phyloP scores from a whole-genome alignment of 1,284 basidiomycete species.

The Hypsizygus ulmarius region DNA sequence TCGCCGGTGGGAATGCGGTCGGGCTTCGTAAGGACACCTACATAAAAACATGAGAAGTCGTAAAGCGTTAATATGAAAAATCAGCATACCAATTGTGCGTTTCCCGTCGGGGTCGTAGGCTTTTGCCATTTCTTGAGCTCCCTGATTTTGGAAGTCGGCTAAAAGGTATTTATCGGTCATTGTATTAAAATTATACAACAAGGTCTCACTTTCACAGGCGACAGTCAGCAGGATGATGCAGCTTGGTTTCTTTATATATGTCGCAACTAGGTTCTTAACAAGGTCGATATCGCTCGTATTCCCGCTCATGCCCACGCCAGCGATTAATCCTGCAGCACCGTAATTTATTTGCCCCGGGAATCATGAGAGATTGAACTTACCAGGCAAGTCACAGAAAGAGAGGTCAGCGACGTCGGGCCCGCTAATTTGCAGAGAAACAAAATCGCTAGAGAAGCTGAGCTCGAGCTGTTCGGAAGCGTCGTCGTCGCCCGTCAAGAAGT shows the following conservation, averaged over 20 bases:
- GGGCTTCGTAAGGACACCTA: constrained; percentile 81
- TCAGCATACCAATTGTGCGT: constrained; percentile 62
- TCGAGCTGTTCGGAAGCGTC: constrained; percentile 25
- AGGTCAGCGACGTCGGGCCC: constrained; percentile 69
- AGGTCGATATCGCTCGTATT: constrained; percentile 57
- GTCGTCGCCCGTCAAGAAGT: constrained; percentile 40
- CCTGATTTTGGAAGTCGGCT: constrained; percentile 80
- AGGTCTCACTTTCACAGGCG: constrained; percentile 69
- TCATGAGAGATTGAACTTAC: constrained; percentile 33
- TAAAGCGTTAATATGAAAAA: neutral
- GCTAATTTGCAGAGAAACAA: constrained; percentile 63
- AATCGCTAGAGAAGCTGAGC: constrained; percentile 60
- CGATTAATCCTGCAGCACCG: constrained; percentile 55
- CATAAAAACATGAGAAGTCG: neutral
- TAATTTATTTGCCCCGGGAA: neutral
- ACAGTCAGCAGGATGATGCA: constrained; percentile 71
- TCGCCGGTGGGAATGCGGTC: constrained; percentile 68
- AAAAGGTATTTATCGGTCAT: neutral
- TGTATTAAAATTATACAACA: constrained; percentile 2
- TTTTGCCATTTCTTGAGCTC: constrained; percentile 57
- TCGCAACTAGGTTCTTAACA: constrained; percentile 55
- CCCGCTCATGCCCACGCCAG: constrained; percentile 50
- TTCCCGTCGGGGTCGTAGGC: constrained; percentile 55
- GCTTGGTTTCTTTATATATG: constrained; percentile 61
- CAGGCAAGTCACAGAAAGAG: constrained; percentile 71